Base-by-base conservation (phyloP, 129 eudicot genomes). In the Silybum marianum region DNA sequence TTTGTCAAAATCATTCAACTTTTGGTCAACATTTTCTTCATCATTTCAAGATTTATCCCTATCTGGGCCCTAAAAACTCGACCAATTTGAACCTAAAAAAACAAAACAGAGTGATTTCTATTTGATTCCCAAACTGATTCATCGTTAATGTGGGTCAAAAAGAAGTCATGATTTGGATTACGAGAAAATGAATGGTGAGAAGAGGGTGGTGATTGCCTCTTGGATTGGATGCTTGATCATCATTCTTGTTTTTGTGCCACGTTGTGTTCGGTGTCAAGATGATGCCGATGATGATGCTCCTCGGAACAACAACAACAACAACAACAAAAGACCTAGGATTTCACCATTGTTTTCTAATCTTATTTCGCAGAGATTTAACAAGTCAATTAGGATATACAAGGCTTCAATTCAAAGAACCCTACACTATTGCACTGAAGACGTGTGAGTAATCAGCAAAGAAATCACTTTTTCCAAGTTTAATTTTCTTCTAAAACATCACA, bases 341-440 rank as follows among this genome's bases (percentile, higher is more conserved):
- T 73, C 98, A 16, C 80, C 88, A 21, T 82, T 85, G 58, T 87
- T 94, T 58, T 85, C 90, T 16, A 86, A 73, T 65, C 65, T 79
- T 94, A 87, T 75, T 71, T 90, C 75, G 18, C 88, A 4, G 81
- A 89, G 80, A 81, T 90, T 69, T 67, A 65, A 65, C 34, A 73
- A 66, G 74, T 39, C 73, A 8, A 87, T 89, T 48, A 69, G 78
- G 44, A 84, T 77, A 79, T 94, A 86, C 83, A 82, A 90, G 70
- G 75, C 84, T 14, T 89, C 90, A n/a, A 92, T 94, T 28, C 76
- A 81, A 60, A 54, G 74, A 39, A 76, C 81, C 38, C 71, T 94
- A 73, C 89, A 89, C 36, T 94, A 78, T 80, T 94, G 98, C 91
- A 89, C 88, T 10, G 76, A 84, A 78, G 90, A 94, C 80, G 96